Evolutionary conservation across 805 yeast species (phyloP).

Genomic region (Ogataea paraovalis): DNA sequence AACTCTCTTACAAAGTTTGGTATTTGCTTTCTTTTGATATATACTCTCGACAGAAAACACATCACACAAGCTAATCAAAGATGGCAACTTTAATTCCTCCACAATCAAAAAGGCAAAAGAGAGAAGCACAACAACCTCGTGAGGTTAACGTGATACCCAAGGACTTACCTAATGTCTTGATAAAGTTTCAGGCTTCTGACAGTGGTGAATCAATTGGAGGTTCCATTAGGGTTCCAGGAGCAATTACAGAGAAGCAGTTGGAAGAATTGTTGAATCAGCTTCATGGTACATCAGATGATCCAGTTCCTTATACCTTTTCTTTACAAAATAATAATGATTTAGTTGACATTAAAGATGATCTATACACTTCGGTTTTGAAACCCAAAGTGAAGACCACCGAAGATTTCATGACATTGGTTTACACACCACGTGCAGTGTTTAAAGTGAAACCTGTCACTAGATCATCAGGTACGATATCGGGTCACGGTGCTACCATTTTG

Average conservation of each 20-base stretch:
- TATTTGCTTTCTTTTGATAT: too few species aligned
- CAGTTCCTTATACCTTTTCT: constrained; percentile 86
- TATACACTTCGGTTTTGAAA: constrained; percentile 76
- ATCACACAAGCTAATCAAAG: too few species aligned
- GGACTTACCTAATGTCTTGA: constrained; percentile 81
- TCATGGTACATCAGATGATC: constrained; percentile 67
- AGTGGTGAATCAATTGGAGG: constrained; percentile 86
- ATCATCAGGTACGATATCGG: constrained; percentile 87
- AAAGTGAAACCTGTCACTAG: constrained; percentile 89
- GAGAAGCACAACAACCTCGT: constrained; percentile 75
- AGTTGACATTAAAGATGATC: constrained; percentile 71
- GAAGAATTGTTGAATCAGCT: constrained; percentile 84
- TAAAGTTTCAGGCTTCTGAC: constrained; percentile 89
- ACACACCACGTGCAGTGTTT: constrained; percentile 93
- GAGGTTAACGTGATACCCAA: constrained; percentile 70
- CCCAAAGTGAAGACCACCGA: constrained; percentile 89
- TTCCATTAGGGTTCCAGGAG: constrained; percentile 87
- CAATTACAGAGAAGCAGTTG: constrained; percentile 75
- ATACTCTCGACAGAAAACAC: too few species aligned
- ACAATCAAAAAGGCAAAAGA: constrained; percentile 82
- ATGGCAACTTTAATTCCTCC: constrained; percentile 97
- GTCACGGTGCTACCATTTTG: constrained; percentile 91
- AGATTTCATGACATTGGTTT: constrained; percentile 85
- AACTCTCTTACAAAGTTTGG: too few species aligned
- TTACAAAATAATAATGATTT: constrained; percentile 49